Base-by-base conservation (phyloP, 2,329 filamentous ascomycete species). In the Capronia americana region DNA sequence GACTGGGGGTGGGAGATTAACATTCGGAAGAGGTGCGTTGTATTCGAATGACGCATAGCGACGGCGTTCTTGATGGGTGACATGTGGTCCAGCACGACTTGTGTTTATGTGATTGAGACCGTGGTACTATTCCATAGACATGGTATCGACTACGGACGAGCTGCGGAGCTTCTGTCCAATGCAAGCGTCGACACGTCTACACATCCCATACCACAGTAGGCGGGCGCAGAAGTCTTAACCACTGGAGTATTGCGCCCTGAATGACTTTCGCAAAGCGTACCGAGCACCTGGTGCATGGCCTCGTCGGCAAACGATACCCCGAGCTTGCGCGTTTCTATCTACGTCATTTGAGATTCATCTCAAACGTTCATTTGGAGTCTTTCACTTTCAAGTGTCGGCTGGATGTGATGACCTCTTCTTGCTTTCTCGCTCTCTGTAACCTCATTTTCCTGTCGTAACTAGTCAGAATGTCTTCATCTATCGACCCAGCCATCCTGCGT, bases 401-500 rank as follows among this genome's bases (percentile, higher is more conserved):
- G 11, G 38, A n/a, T 44, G 17, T 6, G 17, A n/a, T 44, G 38
- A n/a, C 38, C 38, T n/a, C 17, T 44, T 44, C 38, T n/a, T 44
- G 38, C 38, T n/a, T n/a, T 4, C 6, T 8, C n/a, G 38, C 38
- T 7, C 12, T 1, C 12, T 38, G 4, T 41, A 17, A 17, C 6
- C 12, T 7, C 38, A 41, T 41, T 44, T 44, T 17, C 5, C 17
- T n/a, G 38, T 8, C 3, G 17, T 44, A n/a, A 44, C 17, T 44
- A n/a, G 5, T n/a, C 38, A 51, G 8, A 30, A 63, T 73, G 69
- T 65, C 70, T 5, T 53, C 64, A 4, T 59, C 59, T 34, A 65
- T 73, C 23, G 71, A 73, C 53, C 67, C 71, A n/a, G 66, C 79
- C 17, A 77, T 82, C 32, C 71, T 80, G 23, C 73, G 72, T 44